Evolutionary conservation across 148 eudicot species (phyloP).

Genomic region (Rhododendron molle): DNA sequence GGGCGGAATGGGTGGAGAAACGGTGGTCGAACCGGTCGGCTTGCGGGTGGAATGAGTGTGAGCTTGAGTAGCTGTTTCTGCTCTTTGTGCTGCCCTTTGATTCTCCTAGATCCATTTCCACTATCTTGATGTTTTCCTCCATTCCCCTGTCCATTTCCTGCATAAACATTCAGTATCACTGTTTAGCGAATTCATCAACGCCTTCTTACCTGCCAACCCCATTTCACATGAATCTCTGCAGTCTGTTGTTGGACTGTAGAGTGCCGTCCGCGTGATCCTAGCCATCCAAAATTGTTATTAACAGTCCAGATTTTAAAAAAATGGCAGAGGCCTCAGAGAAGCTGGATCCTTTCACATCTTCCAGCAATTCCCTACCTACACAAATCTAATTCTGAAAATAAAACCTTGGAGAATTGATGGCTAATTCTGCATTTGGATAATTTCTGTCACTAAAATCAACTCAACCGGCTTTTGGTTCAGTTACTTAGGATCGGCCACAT

Average conservation of each 20-base stretch:
- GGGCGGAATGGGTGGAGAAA: slow-evolving; percentile 35
- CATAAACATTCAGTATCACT: not conserved
- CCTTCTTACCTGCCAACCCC: not conserved
- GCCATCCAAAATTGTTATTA: no score
- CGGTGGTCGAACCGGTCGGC: slow-evolving; percentile 39
- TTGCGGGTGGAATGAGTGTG: slow-evolving; percentile 34
- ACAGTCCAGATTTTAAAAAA: no score
- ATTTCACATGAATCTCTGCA: no score
- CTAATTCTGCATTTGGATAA: not conserved
- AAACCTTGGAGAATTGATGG: not conserved
- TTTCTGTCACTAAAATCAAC: not conserved
- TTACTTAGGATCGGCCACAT: not conserved
- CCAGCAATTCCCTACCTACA: not conserved
- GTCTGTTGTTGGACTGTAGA: no score
- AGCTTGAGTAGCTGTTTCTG: slow-evolving; percentile 45
- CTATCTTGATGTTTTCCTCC: slow-evolving; percentile 88
- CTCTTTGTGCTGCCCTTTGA: slow-evolving; percentile 27
- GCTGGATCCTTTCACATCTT: not conserved
- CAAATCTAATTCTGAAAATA: not conserved
- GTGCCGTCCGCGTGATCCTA: no score
- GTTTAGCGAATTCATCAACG: not conserved
- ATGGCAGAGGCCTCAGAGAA: no score
- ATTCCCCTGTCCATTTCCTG: slow-evolving; percentile 53
- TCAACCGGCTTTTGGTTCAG: not conserved
- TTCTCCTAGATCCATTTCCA: slow-evolving; percentile 85